A percentile compares a stretch with the other conserved stretches of the same genome.
phyloP scores from a whole-genome alignment of 306 rosid genomes.

The Lagenaria siceraria region DNA sequence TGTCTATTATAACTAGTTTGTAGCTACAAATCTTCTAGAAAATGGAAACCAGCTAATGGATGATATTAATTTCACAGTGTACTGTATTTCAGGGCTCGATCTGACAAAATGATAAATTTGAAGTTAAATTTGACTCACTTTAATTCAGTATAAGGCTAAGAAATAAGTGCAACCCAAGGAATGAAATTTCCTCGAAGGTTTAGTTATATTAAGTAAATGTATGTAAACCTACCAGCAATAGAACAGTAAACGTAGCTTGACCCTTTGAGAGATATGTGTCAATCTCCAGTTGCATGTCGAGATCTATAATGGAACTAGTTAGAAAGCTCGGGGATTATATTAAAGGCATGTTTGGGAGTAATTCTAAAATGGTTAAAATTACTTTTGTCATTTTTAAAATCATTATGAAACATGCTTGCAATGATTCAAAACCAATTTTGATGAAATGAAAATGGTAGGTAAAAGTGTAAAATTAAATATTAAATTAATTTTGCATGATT shows the following conservation, averaged over 20 bases:
- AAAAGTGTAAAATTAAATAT: no score
- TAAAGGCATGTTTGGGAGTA: not conserved
- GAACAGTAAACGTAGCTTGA: constrained; percentile 30
- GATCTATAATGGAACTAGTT: constrained; percentile 28
- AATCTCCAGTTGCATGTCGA: constrained; percentile 42
- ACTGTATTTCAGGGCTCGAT: not conserved
- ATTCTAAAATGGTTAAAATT: no score
- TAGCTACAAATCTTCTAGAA: not conserved
- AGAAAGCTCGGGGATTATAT: not conserved
- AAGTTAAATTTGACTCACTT: not conserved
- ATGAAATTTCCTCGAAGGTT: not conserved
- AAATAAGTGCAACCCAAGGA: not conserved
- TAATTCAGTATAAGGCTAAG: not conserved
- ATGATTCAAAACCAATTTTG: no score
- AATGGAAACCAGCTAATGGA: not conserved
- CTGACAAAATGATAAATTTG: not conserved
- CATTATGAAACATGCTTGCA: no score
- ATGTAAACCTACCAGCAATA: constrained; percentile 29
- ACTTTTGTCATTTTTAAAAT: no score
- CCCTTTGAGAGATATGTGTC: constrained; percentile 28
- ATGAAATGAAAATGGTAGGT: no score
- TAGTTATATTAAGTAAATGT: not conserved
- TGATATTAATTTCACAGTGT: not conserved
- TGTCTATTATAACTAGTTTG: not conserved
- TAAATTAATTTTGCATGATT: no score